phyloP scores from a whole-genome alignment of 2,329 filamentous ascomycete species.

The Verticillium isaacii region DNA sequence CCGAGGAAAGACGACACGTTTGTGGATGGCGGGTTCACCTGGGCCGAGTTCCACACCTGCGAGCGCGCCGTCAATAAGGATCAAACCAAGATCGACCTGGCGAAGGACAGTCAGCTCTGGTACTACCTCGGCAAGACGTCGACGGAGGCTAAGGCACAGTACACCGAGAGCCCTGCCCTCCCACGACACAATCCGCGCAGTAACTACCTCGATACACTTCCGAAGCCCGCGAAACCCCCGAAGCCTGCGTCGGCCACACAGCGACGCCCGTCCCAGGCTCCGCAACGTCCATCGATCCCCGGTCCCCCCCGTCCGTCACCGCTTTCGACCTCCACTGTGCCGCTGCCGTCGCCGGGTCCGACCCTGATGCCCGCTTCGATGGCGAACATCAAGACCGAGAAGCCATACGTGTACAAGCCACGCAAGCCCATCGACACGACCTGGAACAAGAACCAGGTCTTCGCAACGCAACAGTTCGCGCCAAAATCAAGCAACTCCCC shows the following conservation, averaged over 20 bases:
- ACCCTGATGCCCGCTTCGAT: not conserved
- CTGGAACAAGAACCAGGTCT: conserved; percentile 16
- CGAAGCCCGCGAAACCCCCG: conserved; percentile 40
- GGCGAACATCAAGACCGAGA: conserved; percentile 27
- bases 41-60: conserved; percentile 74
- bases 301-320: not conserved
- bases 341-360: not conserved
- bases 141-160: conserved; percentile 86
- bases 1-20: conserved; percentile 64
- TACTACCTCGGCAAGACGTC: conserved; percentile 82
- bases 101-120: conserved; percentile 73
- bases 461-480: conserved; percentile 29
- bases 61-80: conserved; percentile 47
- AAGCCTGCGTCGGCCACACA: conserved; percentile 7
- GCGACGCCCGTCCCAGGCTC: not conserved
- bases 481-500: conserved; percentile 20
- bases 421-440: conserved; percentile 26
- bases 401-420: conserved; percentile 51
- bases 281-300: conserved; percentile 13
- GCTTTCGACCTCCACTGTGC: not conserved
- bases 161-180: conserved; percentile 68
- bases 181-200: conserved; percentile 62
- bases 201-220: conserved; percentile 69
- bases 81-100: conserved; percentile 66
- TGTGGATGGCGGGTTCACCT: conserved; percentile 57